Evolutionary conservation across 2,329 filamentous ascomycete species (phyloP).

Genomic region (Aspergillus proliferans): DNA sequence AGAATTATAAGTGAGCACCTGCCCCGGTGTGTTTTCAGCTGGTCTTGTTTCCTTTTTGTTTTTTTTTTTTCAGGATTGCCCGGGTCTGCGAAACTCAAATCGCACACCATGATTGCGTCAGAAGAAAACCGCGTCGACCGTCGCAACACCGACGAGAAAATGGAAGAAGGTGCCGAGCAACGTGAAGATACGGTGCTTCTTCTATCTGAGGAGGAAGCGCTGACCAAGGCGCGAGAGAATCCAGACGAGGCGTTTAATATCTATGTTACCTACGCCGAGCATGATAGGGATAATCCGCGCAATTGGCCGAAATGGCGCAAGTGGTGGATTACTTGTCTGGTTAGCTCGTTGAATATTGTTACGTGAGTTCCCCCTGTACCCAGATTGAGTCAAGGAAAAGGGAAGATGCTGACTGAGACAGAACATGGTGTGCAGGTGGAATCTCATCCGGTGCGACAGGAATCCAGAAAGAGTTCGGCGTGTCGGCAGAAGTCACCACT

Average conservation of each 20-base stretch:
- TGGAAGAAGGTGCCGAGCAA: conserved; percentile 4
- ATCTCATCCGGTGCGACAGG: conserved; percentile 22
- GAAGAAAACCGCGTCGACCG: neutral
- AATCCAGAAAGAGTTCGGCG: conserved; percentile 21
- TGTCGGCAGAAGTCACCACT: conserved; percentile 24
- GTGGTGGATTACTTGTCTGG: conserved; percentile 39
- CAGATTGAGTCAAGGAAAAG: neutral
- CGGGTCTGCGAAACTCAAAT: neutral
- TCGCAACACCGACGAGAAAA: conserved; percentile 9
- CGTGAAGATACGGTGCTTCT: conserved; percentile 8
- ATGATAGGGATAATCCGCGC: conserved; percentile 33
- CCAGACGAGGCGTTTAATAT: conserved; percentile 20
- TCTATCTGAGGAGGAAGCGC: conserved; percentile 18
- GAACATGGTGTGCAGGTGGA: conserved; percentile 22
- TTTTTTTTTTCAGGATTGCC: neutral
- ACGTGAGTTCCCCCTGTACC: conserved; percentile 14
- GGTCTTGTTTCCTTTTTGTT: neutral
- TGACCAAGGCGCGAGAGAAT: conserved; percentile 16
- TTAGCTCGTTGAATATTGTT: conserved; percentile 29
- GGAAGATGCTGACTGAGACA: conserved; percentile 1
- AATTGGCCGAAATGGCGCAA: conserved; percentile 34
- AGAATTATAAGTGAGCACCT: too few species aligned
- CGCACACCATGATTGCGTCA: conserved; percentile 1
- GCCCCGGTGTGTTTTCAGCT: neutral
- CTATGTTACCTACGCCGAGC: conserved; percentile 12